Conservation (phyloP, 371 early-diverging fungal genomes). For the Scutellospora calospora region DNA sequence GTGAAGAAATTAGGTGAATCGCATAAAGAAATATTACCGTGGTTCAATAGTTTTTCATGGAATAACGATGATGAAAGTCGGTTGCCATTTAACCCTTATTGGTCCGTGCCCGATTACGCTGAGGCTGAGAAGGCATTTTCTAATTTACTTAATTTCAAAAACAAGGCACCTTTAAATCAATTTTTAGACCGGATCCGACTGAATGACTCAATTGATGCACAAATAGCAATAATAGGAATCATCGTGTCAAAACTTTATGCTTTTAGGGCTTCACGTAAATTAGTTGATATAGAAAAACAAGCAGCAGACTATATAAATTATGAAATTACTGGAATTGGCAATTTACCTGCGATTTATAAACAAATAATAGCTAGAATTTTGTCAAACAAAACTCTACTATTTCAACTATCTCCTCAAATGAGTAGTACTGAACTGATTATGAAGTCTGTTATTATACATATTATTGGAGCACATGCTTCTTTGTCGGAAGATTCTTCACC, state of each 20-base stretch:
- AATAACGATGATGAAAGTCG: not conserved
- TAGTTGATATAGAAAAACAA: not conserved
- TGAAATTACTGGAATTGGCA: not conserved
- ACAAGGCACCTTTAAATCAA: not conserved
- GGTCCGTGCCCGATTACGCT: not conserved
- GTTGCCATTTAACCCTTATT: conserved; percentile 45
- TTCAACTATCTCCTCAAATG: not conserved
- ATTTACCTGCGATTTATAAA: not conserved
- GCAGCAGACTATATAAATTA: not conserved
- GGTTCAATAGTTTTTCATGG: conserved; percentile 25
- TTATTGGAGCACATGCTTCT: conserved; percentile 32
- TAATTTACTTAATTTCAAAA: not conserved
- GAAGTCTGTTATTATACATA: conserved; percentile 41
- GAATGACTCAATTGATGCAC: not conserved
- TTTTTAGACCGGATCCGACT: not conserved
- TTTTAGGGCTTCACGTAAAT: conserved; percentile 18
- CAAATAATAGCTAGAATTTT: not conserved
- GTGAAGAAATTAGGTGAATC: conserved; percentile 16
- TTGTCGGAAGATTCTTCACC: conserved; percentile 3
- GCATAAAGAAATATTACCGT: conserved; percentile 18
- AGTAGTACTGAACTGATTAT: conserved; percentile 26
- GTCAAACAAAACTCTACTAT: not conserved
- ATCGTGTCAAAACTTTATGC: conserved; percentile 1
- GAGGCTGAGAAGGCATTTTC: conserved; percentile 22
- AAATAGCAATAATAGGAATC: conserved; percentile 26